These are phyloP conservation scores for Pseudisothecium myosuroides DNA, from an alignment of 225 moss, liverwort and hornwort species.

Conservation along the genomic window DNA sequence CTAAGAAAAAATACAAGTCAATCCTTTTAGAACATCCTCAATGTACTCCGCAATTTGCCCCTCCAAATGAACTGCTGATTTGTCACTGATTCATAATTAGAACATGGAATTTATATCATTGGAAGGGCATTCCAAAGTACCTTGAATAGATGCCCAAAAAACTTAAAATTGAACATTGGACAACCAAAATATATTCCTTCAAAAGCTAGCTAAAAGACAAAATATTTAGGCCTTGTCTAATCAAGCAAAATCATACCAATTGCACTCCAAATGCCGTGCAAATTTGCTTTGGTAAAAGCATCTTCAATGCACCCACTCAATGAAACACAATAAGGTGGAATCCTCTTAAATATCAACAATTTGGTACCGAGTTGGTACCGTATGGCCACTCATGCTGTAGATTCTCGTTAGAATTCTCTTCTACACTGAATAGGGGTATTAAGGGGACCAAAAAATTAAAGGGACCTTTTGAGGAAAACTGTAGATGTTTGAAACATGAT, in stretches of 20 bases:
- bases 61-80: background rate
- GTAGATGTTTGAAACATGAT: too few species aligned
- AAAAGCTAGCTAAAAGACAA: too few species aligned
- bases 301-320: background rate
- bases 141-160: background rate
- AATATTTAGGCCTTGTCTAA: background rate
- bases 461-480: too few species aligned
- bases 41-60: background rate
- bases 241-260: background rate
- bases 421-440: too few species aligned
- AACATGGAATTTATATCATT: background rate
- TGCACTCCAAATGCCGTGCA: background rate
- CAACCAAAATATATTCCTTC: background rate
- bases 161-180: background rate
- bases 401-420: too few species aligned
- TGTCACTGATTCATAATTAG: background rate
- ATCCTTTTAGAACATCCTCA: accelerated
- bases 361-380: too few species aligned
- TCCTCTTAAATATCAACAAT: too few species aligned
- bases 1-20: background rate
- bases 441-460: too few species aligned
- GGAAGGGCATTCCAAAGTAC: background rate
- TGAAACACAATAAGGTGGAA: too few species aligned
- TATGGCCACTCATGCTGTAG: too few species aligned
- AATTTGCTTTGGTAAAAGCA: background rate